Evolutionary conservation across 2,329 filamentous ascomycete species (phyloP).

Genomic region (Ilyonectria mors-panacis): DNA sequence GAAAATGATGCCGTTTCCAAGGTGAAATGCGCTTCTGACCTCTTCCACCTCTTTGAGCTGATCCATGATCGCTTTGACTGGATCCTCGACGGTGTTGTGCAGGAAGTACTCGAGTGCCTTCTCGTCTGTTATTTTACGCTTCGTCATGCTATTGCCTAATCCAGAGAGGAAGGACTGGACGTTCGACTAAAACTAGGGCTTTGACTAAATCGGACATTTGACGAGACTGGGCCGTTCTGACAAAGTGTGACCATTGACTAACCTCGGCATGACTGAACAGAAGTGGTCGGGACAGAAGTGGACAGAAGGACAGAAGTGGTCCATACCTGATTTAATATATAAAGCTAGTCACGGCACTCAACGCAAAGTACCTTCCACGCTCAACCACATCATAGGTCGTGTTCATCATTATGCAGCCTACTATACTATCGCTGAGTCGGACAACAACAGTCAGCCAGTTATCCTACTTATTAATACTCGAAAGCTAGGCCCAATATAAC

Average conservation of each 20-base stretch:
- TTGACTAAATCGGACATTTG: no score
- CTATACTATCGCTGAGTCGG: not conserved
- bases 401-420: not conserved
- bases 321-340: not conserved
- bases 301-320: not conserved
- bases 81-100: slow-evolving; percentile 48
- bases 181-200: no score
- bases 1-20: slow-evolving; percentile 49
- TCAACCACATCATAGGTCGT: not conserved
- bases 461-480: not conserved
- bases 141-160: no score
- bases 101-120: slow-evolving; percentile 47
- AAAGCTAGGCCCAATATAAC: not conserved
- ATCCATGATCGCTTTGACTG: slow-evolving; percentile 47
- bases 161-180: no score
- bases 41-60: slow-evolving; percentile 41
- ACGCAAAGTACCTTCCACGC: not conserved
- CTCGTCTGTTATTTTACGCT: slow-evolving; percentile 20
- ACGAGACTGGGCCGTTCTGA: no score
- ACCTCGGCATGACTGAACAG: not conserved
- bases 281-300: not conserved
- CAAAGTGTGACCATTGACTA: not conserved
- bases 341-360: not conserved
- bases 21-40: slow-evolving; percentile 36
- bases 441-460: not conserved